phyloP scores from a whole-genome alignment of 495 filamentous ascomycete genomes.

The Platismatia glauca region DNA sequence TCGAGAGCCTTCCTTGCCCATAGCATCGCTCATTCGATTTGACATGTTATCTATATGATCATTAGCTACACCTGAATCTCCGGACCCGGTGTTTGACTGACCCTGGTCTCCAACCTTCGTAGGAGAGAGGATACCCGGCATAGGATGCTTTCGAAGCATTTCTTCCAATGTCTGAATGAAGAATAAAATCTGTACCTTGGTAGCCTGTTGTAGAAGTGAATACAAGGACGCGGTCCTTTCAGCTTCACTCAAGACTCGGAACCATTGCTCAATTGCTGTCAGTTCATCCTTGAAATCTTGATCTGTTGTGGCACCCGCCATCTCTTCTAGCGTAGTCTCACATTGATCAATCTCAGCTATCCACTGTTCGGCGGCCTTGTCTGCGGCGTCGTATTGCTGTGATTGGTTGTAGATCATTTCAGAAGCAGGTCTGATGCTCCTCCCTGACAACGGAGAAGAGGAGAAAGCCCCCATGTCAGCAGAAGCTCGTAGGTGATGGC shows the following conservation, averaged over 20 bases:
- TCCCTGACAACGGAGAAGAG: conserved; percentile 61
- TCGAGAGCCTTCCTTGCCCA: conserved; percentile 84
- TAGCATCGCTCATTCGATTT: conserved; percentile 91
- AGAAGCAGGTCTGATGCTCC: conserved; percentile 83
- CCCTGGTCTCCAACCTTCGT: conserved; percentile 94
- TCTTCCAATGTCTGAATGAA: conserved; percentile 98
- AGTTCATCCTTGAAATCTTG: conserved; percentile 99
- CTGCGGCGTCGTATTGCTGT: conserved; percentile 69
- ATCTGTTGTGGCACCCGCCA: conserved; percentile 94
- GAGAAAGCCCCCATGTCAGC: conserved; percentile 92
- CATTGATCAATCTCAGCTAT: conserved; percentile 98
- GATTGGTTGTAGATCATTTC: conserved; percentile 80
- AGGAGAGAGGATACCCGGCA: conserved; percentile 91
- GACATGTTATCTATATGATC: conserved; percentile 81
- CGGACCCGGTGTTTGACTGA: conserved; percentile 30
- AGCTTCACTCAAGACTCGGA: conserved; percentile 91
- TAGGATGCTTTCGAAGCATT: conserved; percentile 95
- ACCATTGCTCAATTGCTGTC: conserved; percentile 98
- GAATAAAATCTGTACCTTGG: conserved; percentile 97
- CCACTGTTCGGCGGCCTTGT: conserved; percentile 95
- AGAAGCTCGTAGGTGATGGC: conserved; percentile 85
- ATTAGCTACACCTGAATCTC: neutral
- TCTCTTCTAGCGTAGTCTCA: conserved; percentile 93
- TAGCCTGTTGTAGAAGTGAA: conserved; percentile 93
- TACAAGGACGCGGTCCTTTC: conserved; percentile 93